Evolutionary conservation across 1,284 basidiomycete genomes (phyloP), one percentile per base, ranked within the genome.

Genomic region (Trichosporon inkin): DNA sequence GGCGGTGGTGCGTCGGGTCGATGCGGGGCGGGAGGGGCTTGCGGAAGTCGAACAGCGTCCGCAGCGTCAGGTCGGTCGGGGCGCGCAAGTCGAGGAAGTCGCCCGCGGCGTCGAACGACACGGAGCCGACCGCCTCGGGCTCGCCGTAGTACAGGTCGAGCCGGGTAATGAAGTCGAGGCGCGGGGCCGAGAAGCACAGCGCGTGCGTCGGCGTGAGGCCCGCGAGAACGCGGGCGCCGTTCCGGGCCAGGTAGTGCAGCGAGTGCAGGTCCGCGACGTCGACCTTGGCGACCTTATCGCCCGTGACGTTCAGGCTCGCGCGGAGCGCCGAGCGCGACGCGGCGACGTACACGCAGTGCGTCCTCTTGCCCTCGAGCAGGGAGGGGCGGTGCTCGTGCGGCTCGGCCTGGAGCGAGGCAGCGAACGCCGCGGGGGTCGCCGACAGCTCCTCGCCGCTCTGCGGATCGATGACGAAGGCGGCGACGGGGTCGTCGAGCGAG

Each of bases 171-270:
- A 64, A 72, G 55, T 78, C 70, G 19, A 80, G 65, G 66, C 81
- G 79, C 2, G 89, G 89, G 10, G 90, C 78, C 0, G 88, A 85
- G 77, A 89, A 90, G 11, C 86, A 80, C 6, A 86, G 74, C 0
- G 80, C 84, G 22, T 83, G 76, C 7, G 81, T 67, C 55, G 84
- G 84, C 0, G 86, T 88, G 63, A 87, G 82, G 14, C 83, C 84
- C 14, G 88, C 84, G 17, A 91, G 74, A 0, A 84, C 85, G 64
- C 81, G 72, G 57, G 80, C 73, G 56, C 86, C 82, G 55, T 87
- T 83, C 5, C 88, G 85, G 13, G 81, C 84, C 6, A 90, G 74
- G 63, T 87, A 82, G 3, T 81, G 75, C 36, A 81, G 79, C 53
- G 81, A 82, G 56, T 81, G 80, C 0, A 82, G 83, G 14, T 68